Evolutionary conservation across 2,329 filamentous ascomycete species (phyloP).

Genomic region (Orbilia blumenaviensis): DNA sequence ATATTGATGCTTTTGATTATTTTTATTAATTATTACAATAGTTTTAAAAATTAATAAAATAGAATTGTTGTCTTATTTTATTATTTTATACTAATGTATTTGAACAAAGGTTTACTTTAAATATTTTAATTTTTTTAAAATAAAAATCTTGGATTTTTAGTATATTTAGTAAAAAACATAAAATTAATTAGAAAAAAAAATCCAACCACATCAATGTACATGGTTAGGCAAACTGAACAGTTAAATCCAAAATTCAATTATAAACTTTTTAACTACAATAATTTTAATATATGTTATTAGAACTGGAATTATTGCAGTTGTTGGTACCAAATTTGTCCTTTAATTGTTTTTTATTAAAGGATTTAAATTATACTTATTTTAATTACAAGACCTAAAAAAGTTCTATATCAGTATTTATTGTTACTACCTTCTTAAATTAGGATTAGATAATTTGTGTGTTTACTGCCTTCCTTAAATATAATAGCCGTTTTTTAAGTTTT

Average conservation of each 20-base stretch:
- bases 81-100: constrained; percentile 62
- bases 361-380: constrained; percentile 62
- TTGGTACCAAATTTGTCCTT: constrained; percentile 56
- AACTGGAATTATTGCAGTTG: constrained; percentile 60
- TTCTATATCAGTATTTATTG: constrained; percentile 58
- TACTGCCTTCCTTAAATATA: constrained; percentile 60
- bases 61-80: constrained; percentile 60
- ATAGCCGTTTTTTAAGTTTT: constrained; percentile 59
- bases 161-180: constrained; percentile 57
- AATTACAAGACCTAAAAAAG: constrained; percentile 61
- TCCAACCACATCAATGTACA: constrained; percentile 59
- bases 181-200: constrained; percentile 59
- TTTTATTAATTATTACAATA: constrained; percentile 61
- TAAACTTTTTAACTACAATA: constrained; percentile 58
- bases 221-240: constrained; percentile 60
- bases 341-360: constrained; percentile 60
- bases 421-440: constrained; percentile 55
- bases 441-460: constrained; percentile 59
- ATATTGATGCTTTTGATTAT: constrained; percentile 60
- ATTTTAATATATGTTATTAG: constrained; percentile 60
- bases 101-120: constrained; percentile 61
- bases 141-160: constrained; percentile 61
- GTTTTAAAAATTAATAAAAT: constrained; percentile 61
- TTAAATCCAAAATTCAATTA: constrained; percentile 59
- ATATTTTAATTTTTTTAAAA: constrained; percentile 59